These are phyloP conservation scores for Jacaranda copaia DNA, from an alignment of 257 asterid genomes.

Conservation along the genomic window DNA sequence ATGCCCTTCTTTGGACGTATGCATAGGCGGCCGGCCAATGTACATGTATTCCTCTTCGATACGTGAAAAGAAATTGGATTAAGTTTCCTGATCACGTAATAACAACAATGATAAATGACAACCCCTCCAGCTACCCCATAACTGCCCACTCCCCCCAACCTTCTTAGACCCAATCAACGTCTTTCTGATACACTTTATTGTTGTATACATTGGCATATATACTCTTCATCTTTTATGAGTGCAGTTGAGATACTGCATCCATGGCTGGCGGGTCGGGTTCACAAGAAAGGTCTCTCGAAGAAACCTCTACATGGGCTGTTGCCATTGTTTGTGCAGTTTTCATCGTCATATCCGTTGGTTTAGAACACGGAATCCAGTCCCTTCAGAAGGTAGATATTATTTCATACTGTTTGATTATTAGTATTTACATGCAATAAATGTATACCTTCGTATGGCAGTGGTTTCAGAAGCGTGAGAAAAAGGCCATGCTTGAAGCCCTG, in stretches of 20 bases:
- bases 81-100: constrained; percentile 34
- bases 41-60: neutral
- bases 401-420: neutral
- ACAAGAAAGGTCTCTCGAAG: constrained; percentile 64
- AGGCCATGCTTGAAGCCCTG: constrained; percentile 70
- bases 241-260: neutral
- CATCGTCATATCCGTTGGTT: constrained; percentile 58
- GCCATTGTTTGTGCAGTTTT: constrained; percentile 74
- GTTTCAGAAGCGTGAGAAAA: constrained; percentile 67
- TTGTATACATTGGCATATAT: neutral
- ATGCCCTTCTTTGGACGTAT: constrained; percentile 25
- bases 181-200: neutral
- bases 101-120: constrained; percentile 29
- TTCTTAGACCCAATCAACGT: too few species aligned
- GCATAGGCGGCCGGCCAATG: constrained; percentile 27
- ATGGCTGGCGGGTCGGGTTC: constrained; percentile 47
- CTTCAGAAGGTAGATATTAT: constrained; percentile 58
- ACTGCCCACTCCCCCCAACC: too few species aligned
- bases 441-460: constrained; percentile 44
- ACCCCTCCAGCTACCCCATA: neutral
- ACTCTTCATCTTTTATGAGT: neutral
- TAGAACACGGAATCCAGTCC: constrained; percentile 75
- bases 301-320: constrained; percentile 90
- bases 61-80: constrained; percentile 8
- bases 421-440: neutral